Conservation (phyloP, 2,329 filamentous ascomycete genomes). For the Xylogone sp. region DNA sequence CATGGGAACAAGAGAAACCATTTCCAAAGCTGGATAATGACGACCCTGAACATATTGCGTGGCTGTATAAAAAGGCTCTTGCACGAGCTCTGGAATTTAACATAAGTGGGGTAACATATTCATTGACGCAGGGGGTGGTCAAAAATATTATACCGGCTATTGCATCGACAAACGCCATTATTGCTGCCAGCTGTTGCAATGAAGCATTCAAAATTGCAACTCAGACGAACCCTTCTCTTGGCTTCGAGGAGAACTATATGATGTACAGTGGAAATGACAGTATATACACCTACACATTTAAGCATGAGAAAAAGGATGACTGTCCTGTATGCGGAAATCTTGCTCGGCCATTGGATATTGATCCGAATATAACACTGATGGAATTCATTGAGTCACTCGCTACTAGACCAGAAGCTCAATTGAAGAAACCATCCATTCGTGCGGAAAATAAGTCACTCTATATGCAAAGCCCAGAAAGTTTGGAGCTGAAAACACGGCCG, state of each 20-base stretch:
- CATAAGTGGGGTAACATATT: slow-evolving; percentile 90
- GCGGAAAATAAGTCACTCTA: slow-evolving; percentile 80
- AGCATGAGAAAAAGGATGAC: slow-evolving; percentile 89
- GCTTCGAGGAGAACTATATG: slow-evolving; percentile 87
- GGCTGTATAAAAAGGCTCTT: slow-evolving; percentile 86
- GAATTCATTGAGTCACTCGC: slow-evolving; percentile 84
- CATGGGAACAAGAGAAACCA: slow-evolving; percentile 84
- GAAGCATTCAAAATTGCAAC: slow-evolving; percentile 95
- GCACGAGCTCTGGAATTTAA: slow-evolving; percentile 81
- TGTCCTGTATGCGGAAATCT: slow-evolving; percentile 90
- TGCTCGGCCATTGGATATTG: slow-evolving; percentile 69
- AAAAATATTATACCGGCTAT: slow-evolving; percentile 99
- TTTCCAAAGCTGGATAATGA: slow-evolving; percentile 89
- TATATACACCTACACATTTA: slow-evolving; percentile 96
- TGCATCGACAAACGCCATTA: slow-evolving; percentile 94
- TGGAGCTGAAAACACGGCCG: slow-evolving; percentile 79
- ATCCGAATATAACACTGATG: slow-evolving; percentile 68
- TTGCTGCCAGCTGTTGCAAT: slow-evolving; percentile 93
- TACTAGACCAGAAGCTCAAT: slow-evolving; percentile 79
- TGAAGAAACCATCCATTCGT: slow-evolving; percentile 89
- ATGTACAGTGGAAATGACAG: slow-evolving; percentile 97
- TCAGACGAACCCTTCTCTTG: slow-evolving; percentile 73
- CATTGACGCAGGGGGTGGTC: slow-evolving; percentile 92
- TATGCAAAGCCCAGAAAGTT: slow-evolving; percentile 75
- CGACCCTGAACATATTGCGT: slow-evolving; percentile 94